Percentiles rank a stretch among this genome's conserved stretches.
These are phyloP conservation scores for Moniliophthora roreri DNA, from an alignment of 1,284 basidiomycete species.

Conservation along the genomic window DNA sequence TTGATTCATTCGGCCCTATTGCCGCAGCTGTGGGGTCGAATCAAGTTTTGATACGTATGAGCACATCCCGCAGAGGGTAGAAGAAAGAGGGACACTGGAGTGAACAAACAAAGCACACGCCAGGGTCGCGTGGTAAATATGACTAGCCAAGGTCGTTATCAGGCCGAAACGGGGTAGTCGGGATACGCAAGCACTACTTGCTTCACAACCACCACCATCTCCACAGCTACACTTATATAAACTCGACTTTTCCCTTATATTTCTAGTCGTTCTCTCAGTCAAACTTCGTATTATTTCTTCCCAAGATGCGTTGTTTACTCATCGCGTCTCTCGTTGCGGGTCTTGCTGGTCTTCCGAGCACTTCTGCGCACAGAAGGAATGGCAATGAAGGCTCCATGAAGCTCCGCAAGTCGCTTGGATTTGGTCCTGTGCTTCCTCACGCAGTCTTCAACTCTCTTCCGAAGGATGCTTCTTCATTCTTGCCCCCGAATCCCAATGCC, in stretches of 20 bases:
- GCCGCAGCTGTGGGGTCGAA: no score
- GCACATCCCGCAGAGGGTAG: no score
- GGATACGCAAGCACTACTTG: conserved; percentile 2
- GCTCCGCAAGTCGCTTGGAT: conserved; percentile 74
- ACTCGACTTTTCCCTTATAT: not conserved
- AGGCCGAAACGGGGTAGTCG: not conserved
- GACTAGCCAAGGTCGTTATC: not conserved
- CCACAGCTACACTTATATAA: not conserved
- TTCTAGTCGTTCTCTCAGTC: not conserved
- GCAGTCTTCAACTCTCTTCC: conserved; percentile 63
- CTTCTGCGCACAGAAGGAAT: conserved; percentile 7
- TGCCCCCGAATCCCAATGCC: conserved; percentile 30
- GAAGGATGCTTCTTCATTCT: conserved; percentile 41
- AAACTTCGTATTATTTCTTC: not conserved
- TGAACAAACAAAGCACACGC: no score
- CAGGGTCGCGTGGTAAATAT: no score
- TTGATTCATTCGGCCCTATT: no score
- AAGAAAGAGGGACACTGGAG: no score
- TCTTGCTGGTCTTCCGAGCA: conserved; percentile 10
- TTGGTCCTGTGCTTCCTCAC: conserved; percentile 75
- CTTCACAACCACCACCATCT: conserved; percentile 2
- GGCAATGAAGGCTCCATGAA: conserved; percentile 11
- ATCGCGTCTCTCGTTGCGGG: conserved; percentile 16
- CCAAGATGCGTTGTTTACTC: conserved; percentile 17
- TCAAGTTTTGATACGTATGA: no score